Evolutionary conservation across 129 eudicot genomes (phyloP), one percentile per base, ranked within the genome.

Genomic region (Saussurea involucrata): DNA sequence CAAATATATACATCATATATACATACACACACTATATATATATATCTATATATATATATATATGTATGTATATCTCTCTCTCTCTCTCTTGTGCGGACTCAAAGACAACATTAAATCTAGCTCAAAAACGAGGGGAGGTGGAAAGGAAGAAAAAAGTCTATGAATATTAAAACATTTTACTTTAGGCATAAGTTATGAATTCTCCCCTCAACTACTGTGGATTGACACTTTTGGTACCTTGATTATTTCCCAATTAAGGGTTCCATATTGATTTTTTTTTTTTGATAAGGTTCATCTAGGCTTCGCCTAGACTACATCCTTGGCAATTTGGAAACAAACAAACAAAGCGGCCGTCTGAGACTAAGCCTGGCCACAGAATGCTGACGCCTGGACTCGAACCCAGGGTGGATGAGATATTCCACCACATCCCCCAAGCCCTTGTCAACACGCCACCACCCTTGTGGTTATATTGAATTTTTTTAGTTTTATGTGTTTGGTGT

Each of bases 101-200:
- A 4, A 77, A 72, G 33, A 64, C 27, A 77, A 72, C 85, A 82
- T 85, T 81, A 83, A 90, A 90, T 90, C 74, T 61, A 80, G 89
- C 73, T 82, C 80, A 83, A 76, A 83, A 85, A 65, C 78, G 68
- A 78, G 78, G 64, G 66, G 42, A 76, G 76, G 58, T 7, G 72
- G 78, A 71, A 74, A 67, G 65, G 24, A 20, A 29, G 63, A 27
- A 76, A 36, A 69, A 84, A 57, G 69, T 61, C 34, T 64, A 76
- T 71, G 29, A 76, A 46, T 76, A 70, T 71, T 63, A 4, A 17
- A 82, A 58, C 9, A 44, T 29, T 70, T 76, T 66, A 76, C 73
- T 76, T 66, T 66, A 25, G 18, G n/a, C 0, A 4, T 5, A 13
- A 28, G 33, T 76, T 76, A 12, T 40, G 20, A 10, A n/a, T 2